Percentiles rank a stretch among this genome's conserved stretches.
phyloP scores from a whole-genome alignment of 2,329 filamentous ascomycete genomes.

The Calonectria naviculata region DNA sequence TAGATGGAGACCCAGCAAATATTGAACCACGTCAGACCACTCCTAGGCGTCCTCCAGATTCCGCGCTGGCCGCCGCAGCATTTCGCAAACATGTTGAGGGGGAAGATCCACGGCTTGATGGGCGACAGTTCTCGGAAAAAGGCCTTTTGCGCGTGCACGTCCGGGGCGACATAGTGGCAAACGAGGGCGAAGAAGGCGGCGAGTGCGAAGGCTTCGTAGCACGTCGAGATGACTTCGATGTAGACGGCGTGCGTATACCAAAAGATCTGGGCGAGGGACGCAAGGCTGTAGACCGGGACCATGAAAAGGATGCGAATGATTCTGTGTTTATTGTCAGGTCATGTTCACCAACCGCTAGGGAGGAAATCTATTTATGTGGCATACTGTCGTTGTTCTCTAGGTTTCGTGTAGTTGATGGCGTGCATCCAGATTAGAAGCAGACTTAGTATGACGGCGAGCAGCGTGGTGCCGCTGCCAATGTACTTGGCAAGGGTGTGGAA shows the following conservation, averaged over 20 bases:
- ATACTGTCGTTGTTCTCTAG: conserved; percentile 68
- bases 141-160: conserved; percentile 82
- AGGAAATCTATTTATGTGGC: no score
- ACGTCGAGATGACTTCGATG: conserved; percentile 83
- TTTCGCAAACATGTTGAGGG: conserved; percentile 75
- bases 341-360: not conserved
- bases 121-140: conserved; percentile 79
- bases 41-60: conserved; percentile 78
- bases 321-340: conserved; percentile 51
- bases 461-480: conserved; percentile 58
- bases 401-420: conserved; percentile 70
- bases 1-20: conserved; percentile 85
- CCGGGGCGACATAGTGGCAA: conserved; percentile 83
- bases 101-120: conserved; percentile 79
- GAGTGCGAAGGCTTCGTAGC: conserved; percentile 91
- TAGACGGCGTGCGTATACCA: conserved; percentile 85
- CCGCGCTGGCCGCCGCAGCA: conserved; percentile 78
- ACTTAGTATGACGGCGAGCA: conserved; percentile 64
- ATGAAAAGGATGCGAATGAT: conserved; percentile 92
- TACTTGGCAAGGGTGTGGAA: conserved; percentile 67
- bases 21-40: conserved; percentile 92
- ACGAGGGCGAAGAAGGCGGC: conserved; percentile 87
- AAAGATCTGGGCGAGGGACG: conserved; percentile 78
- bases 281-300: conserved; percentile 83
- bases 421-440: conserved; percentile 69